A percentile compares a stretch with the other conserved stretches of the same genome.
Conservation (phyloP, 352 stramenopile species). For the Albugo laibachii region DNA sequence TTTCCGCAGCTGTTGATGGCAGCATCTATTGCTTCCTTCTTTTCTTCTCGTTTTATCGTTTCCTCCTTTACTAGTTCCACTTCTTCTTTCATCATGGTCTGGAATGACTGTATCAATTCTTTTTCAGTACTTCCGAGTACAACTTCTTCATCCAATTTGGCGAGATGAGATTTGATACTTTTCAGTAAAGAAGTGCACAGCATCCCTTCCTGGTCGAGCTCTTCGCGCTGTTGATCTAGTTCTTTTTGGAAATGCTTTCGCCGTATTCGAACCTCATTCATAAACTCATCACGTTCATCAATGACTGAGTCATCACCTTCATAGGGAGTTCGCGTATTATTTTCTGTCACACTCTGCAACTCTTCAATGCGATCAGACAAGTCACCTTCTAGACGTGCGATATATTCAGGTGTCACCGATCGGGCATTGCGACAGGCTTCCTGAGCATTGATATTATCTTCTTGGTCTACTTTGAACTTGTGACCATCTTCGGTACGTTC, state of each 20-base stretch:
- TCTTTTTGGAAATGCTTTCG: constrained; percentile 71
- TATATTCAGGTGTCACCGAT: constrained; percentile 69
- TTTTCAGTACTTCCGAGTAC: constrained; percentile 49
- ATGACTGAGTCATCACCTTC: constrained; percentile 51
- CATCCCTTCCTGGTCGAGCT: constrained; percentile 62
- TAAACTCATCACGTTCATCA: constrained; percentile 73
- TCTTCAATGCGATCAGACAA: constrained; percentile 66
- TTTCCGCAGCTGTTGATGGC: constrained; percentile 75
- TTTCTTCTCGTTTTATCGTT: constrained; percentile 68
- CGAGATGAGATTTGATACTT: constrained; percentile 71
- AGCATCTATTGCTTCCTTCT: constrained; percentile 71
- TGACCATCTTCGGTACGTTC: constrained; percentile 63
- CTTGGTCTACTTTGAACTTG: constrained; percentile 67
- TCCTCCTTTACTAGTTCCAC: constrained; percentile 60
- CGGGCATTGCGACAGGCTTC: constrained; percentile 47
- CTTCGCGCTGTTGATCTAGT: constrained; percentile 46
- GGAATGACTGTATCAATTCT: constrained; percentile 50
- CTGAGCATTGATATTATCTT: constrained; percentile 57
- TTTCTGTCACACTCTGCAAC: constrained; percentile 50
- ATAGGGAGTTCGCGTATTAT: constrained; percentile 65
- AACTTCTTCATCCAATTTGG: constrained; percentile 56
- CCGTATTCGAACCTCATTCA: constrained; percentile 69
- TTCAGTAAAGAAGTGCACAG: constrained; percentile 60
- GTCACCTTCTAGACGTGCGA: constrained; percentile 60
- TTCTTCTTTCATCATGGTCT: constrained; percentile 43